Percentiles rank a stretch among this genome's conserved stretches.
Conservation (phyloP, 768 basidiomycete species). For the Leccinum sublutescens region DNA sequence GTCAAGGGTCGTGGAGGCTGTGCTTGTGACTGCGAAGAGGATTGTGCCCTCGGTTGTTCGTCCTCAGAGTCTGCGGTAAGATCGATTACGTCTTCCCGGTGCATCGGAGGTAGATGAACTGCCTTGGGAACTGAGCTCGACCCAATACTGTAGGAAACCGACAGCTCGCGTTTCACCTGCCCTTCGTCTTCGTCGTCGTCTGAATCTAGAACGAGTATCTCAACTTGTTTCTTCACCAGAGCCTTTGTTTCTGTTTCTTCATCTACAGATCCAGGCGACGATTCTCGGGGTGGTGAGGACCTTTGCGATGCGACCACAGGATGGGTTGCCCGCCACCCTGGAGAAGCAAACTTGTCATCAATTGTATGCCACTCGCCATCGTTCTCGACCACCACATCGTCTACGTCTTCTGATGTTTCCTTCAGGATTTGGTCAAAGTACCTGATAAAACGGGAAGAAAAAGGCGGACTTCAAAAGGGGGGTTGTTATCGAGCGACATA, state of each 20-base stretch:
- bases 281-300: conserved; percentile 29
- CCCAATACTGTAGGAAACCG: conserved; percentile 57
- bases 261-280: conserved; percentile 29
- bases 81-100: conserved; percentile 68
- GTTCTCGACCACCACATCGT: conserved; percentile 92
- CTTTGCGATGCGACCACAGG: conserved; percentile 31
- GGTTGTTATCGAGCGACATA: background rate
- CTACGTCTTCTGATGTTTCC: conserved; percentile 71
- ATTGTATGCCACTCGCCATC: conserved; percentile 95
- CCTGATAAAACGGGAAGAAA: conserved; percentile 38
- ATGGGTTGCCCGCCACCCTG: conserved; percentile 63
- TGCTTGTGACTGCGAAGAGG: conserved; percentile 29
- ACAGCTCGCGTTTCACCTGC: conserved; percentile 72
- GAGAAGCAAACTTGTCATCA: conserved; percentile 81
- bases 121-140: conserved; percentile 34
- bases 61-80: conserved; percentile 80
- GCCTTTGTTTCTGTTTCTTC: conserved; percentile 36
- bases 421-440: conserved; percentile 87
- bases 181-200: conserved; percentile 79
- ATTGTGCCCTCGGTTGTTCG: conserved; percentile 45
- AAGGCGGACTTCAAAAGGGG: background rate
- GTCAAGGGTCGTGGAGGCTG: conserved; percentile 30
- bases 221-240: conserved; percentile 48
- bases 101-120: conserved; percentile 21
- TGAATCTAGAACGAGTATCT: conserved; percentile 68